Evolutionary conservation across 1,284 basidiomycete species (phyloP).

Genomic region (Cryptococcus sp.): DNA sequence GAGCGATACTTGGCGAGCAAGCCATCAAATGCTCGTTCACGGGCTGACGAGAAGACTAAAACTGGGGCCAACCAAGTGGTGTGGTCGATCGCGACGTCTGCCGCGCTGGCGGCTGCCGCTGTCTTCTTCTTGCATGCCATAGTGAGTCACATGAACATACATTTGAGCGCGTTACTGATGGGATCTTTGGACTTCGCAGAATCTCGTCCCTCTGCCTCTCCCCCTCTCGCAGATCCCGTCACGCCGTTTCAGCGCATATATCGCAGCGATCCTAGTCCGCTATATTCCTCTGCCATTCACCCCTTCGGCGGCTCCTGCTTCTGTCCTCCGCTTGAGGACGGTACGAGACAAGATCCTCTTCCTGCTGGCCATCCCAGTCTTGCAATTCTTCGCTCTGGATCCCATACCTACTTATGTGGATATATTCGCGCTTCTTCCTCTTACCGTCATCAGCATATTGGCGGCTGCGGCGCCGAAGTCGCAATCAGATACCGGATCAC

Average conservation of each 20-base stretch:
- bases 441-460: conserved; percentile 18
- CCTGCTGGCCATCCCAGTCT: conserved; percentile 27
- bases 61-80: background rate
- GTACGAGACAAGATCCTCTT: conserved; percentile 25
- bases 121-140: conserved; percentile 10
- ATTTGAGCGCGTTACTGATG: background rate
- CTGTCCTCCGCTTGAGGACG: conserved; percentile 14
- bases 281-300: conserved; percentile 33
- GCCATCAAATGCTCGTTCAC: background rate
- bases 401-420: conserved; percentile 33
- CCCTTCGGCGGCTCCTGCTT: conserved; percentile 6
- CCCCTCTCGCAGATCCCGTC: conserved; percentile 10
- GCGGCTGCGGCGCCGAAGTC: background rate
- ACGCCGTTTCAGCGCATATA: conserved; percentile 18
- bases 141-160: conserved; percentile 11
- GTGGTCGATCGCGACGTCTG: conserved; percentile 7
- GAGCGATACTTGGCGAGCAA: conserved; percentile 5
- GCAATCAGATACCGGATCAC: background rate
- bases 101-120: conserved; percentile 5
- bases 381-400: conserved; percentile 44
- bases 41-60: conserved; percentile 7
- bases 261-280: conserved; percentile 23
- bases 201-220: conserved; percentile 18
- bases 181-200: conserved; percentile 9
- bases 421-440: conserved; percentile 26